Evolutionary conservation across 2,329 filamentous ascomycete species (phyloP), one percentile per base, ranked within the genome.

Genomic region (Diaporthe sp.): DNA sequence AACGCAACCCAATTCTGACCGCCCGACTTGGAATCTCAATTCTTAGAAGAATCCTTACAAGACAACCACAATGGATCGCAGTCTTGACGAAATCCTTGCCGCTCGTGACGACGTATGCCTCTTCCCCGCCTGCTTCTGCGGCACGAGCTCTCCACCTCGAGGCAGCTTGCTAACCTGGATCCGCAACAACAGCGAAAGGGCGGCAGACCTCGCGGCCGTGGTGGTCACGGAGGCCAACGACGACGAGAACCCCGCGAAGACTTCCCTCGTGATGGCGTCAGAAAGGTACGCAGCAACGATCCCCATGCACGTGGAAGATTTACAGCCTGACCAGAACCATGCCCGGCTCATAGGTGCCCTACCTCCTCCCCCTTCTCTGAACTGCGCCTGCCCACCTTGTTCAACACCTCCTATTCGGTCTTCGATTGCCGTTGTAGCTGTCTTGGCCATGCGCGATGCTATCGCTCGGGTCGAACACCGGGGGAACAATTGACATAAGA

Each of bases 261-360:
- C 62, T 93, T 90, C 80, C 93, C 94, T 82, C 93, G 94, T 86
- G 94, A 97, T 86, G 94, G 94, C 86, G 91, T 96, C 84, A 96
- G 93, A 95, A 97, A 97, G 95, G 95, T 96, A 84, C 61, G 82
- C 75, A 75, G 57, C 42, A 46, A 65, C 69, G 13, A 46, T 28
- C 31, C 78, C 62, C 51, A n/a, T 39, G 4, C 37, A 15, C 17
- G 19, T 3, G 22, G 19, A 31, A 39, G 58, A 44, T 39, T 25
- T n/a, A 55, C 37, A 69, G n/a, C 34, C 73, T 76, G 73, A 76
- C 37, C 49, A 51, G 42, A 42, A 22, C 72, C 15, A 68, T 46
- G 46, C 49, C 72, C 61, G 77, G 80, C 42, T 79, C 74, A 28
- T 49, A 77, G 75, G 72, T 79, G 70, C 59, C 76, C 53, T 73